Evolutionary conservation across 345 rosid species (phyloP).

Genomic region (Brassica incana): DNA sequence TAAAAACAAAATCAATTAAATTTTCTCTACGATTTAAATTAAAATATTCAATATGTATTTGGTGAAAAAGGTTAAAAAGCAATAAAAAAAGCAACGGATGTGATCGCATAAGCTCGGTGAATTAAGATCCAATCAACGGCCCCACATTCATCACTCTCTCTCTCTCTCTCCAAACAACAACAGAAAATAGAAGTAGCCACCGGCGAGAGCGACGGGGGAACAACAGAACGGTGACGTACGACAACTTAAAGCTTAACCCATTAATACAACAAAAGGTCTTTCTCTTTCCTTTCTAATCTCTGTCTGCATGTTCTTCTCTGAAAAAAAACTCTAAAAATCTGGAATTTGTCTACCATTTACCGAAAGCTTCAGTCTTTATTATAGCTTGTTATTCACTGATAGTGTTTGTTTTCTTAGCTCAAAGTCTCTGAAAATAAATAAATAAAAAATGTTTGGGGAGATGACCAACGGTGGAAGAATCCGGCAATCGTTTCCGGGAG

Average conservation of each 20-base stretch:
- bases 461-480: constrained; percentile 47
- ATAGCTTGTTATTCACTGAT: not conserved
- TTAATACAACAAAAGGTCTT: not conserved
- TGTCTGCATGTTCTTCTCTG: constrained; percentile 1
- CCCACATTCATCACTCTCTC: constrained; percentile 41
- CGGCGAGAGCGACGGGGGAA: constrained; percentile 28
- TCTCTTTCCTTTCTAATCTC: not conserved
- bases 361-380: constrained; percentile 24
- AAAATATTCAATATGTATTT: not conserved
- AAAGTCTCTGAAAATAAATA: not conserved
- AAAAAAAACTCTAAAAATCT: too few species aligned
- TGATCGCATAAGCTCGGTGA: constrained; percentile 40
- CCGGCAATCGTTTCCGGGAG: constrained; percentile 53
- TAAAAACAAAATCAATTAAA: too few species aligned
- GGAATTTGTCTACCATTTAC: not conserved
- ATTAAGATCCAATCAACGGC: constrained; percentile 60
- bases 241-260: constrained; percentile 35
- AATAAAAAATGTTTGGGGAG: constrained; percentile 45
- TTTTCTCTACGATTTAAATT: too few species aligned
- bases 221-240: constrained; percentile 46
- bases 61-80: not conserved
- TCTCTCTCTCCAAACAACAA: constrained; percentile 42
- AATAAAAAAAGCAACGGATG: constrained; percentile 60
- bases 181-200: constrained; percentile 32
- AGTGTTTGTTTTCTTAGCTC: constrained; percentile 26